Evolutionary conservation across 148 eudicot genomes (phyloP).

Genomic region (Chenopodium formosanum): DNA sequence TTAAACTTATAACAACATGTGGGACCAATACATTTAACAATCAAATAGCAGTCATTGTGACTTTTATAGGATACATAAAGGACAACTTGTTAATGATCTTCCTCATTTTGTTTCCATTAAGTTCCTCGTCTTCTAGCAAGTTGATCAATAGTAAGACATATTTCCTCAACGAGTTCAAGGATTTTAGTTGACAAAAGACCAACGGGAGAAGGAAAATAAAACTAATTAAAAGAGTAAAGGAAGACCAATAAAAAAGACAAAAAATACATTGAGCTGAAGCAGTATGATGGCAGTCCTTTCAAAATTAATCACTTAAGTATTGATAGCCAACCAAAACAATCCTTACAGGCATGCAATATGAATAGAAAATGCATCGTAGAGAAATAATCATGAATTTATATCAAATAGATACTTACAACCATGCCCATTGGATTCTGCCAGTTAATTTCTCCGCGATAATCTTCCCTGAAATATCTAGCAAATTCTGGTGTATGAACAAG

Average conservation of each 20-base stretch:
- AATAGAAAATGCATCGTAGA: not conserved
- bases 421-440: constrained; percentile 91
- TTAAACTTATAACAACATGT: not conserved
- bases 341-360: constrained; percentile 11
- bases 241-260: not conserved
- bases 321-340: constrained; percentile 2
- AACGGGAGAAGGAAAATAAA: not conserved
- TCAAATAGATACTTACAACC: constrained; percentile 64
- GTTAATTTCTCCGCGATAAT: constrained; percentile 87
- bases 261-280: not conserved
- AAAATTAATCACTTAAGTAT: not conserved
- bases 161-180: not conserved
- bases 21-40: not conserved
- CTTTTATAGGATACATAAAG: not conserved
- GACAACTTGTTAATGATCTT: not conserved
- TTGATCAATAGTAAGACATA: not conserved
- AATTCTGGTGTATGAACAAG: constrained; percentile 99
- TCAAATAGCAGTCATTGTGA: not conserved
- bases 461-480: constrained; percentile 79
- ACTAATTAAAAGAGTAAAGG: not conserved
- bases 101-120: not conserved
- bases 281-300: not conserved
- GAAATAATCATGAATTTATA: not conserved
- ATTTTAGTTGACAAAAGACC: not conserved
- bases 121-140: not conserved